Evolutionary conservation across 1,139 yeast species (phyloP).

Genomic region (Zhuliangozyma blackwelliae): DNA sequence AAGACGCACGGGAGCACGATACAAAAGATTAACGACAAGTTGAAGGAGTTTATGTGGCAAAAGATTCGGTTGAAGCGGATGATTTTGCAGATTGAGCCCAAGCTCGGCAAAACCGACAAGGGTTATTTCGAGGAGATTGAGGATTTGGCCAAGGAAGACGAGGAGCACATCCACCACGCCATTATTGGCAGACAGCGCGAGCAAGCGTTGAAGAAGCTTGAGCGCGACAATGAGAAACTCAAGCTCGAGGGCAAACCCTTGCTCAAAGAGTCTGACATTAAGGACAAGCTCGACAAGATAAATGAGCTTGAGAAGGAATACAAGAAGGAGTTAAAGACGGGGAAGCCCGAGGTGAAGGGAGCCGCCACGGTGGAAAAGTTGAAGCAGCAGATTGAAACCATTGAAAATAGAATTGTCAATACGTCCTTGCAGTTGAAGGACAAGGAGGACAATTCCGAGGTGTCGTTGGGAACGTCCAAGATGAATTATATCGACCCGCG

Average conservation of each 20-base stretch:
- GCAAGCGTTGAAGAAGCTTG: constrained; percentile 59
- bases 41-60: constrained; percentile 82
- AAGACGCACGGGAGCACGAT: constrained; percentile 80
- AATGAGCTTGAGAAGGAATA: constrained; percentile 54
- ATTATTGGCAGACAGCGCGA: constrained; percentile 61
- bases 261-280: constrained; percentile 49
- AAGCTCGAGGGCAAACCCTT: constrained; percentile 52
- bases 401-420: constrained; percentile 67
- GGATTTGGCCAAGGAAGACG: constrained; percentile 67
- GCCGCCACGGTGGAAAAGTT: constrained; percentile 66
- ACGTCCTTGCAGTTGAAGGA: constrained; percentile 77
- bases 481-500: constrained; percentile 95
- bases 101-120: constrained; percentile 46
- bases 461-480: constrained; percentile 89
- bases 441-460: constrained; percentile 91
- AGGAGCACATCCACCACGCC: constrained; percentile 50
- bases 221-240: constrained; percentile 73
- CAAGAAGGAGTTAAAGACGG: constrained; percentile 56
- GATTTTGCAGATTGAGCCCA: constrained; percentile 63
- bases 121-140: constrained; percentile 65
- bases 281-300: constrained; percentile 55
- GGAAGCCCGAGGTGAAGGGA: constrained; percentile 54
- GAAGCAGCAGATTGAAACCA: constrained; percentile 63
- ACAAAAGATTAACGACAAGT: constrained; percentile 69
- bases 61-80: constrained; percentile 69